These are phyloP conservation scores for Chloranthus sessilifolius DNA, from an alignment of 164 flowering plant species.

Conservation along the genomic window DNA sequence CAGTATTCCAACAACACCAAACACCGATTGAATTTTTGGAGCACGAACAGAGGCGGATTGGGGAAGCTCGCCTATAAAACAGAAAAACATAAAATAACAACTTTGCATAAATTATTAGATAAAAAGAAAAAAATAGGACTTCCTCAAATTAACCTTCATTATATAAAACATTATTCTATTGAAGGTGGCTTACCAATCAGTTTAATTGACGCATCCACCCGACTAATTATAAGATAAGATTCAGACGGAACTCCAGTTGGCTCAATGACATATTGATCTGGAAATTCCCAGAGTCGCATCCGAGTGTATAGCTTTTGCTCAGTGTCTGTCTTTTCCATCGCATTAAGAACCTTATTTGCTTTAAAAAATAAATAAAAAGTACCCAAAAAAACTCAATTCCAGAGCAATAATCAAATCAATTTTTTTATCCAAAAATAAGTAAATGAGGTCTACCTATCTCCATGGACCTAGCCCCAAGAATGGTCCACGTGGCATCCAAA, in stretches of 20 bases:
- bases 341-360: constrained; percentile 18
- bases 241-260: constrained; percentile 76
- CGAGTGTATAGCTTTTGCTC: constrained; percentile 53
- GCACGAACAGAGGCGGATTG: constrained; percentile 46
- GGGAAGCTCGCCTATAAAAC: constrained; percentile 52
- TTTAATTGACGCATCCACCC: constrained; percentile 71
- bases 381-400: background rate
- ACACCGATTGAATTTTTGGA: constrained; percentile 71
- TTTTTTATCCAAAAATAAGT: too few relatives aligned
- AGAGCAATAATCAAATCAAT: too few relatives aligned
- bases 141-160: background rate
- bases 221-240: constrained; percentile 57
- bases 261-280: constrained; percentile 85
- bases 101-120: background rate
- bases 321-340: constrained; percentile 65
- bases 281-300: constrained; percentile 91
- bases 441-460: too few relatives aligned
- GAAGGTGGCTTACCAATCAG: constrained; percentile 48
- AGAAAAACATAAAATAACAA: background rate
- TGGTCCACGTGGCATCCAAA: too few relatives aligned
- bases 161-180: background rate
- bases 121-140: background rate
- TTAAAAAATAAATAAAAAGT: background rate
- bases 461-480: too few relatives aligned
- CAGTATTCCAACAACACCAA: constrained; percentile 80